Evolutionary conservation across 345 rosid species (phyloP), one percentile per base, ranked within the genome.

Genomic region (Pugionium dolabratum): DNA sequence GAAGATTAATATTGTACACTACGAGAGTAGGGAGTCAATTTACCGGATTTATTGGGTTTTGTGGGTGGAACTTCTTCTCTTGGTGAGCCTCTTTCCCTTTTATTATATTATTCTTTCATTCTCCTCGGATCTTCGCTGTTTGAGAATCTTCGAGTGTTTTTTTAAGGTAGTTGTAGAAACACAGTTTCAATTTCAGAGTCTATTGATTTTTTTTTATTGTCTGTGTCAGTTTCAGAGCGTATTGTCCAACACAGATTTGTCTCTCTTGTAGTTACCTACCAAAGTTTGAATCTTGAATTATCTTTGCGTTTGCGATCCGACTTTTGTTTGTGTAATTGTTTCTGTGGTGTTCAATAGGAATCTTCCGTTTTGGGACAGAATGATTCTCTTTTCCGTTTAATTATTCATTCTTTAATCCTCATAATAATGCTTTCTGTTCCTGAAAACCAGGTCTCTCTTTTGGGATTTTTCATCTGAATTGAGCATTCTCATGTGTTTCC

Each of bases 1-100:
- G 71, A 50, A 64, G 71, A 39, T 62, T 54, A 46, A 62, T 62
- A 62, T 62, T 36, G 64, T 62, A 71, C 69, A 62, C 64, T 40
- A 62, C 26, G 54, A 59, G 65, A 33, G 44, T 43, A 7, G 59
- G 27, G 47, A 53, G 44, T 71, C 69, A 29, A 36, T 29, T 68
- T 59, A 48, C 58, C n/a, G 4, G 30, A 46, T 37, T 59, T 66
- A 34, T 45, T 44, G 35, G 54, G 34, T 54, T 54, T 45, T 37
- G 68, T 70, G 74, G 75, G 37, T 46, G 4, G 1, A 28, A 35
- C 43, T 57, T 66, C 61, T 50, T 64, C 54, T 48, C 18, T 64
- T 58, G 48, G 71, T 65, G 10, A 58, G 61, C 27, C 55, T 55
- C 18, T 18, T 18, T 18, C 18, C 18, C 18, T 18, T 18, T 18